Evolutionary conservation across 2,329 filamentous ascomycete species (phyloP), one percentile per base, ranked within the genome.

Genomic region (Aspergillus latus): DNA sequence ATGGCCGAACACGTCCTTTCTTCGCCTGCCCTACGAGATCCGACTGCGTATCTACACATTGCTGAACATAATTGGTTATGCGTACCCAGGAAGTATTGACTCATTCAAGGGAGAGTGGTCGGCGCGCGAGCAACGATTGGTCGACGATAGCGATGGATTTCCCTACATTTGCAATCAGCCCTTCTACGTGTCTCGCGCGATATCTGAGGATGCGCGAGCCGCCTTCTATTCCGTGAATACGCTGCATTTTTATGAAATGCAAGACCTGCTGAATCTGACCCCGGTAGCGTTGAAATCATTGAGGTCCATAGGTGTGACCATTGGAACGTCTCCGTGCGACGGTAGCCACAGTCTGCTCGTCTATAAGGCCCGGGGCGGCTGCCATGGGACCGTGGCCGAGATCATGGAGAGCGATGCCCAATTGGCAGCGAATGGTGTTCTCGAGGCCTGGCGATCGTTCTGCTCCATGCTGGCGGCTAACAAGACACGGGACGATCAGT

Each of bases 171-270:
- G 37, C 40, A 55, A 55, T 6, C 52, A 55, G 39, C 45, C 50
- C 3, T 55, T 55, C 30, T 55, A 50, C 8, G 52, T 55, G 4
- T 55, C 52, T 6, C 46, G 45, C 1, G 39, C 37, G 2, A n/a
- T 55, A 29, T 55, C 52, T 8, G 29, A 44, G 9, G 52, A 55
- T 50, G 45, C 11, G 9, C 46, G 46, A 4, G 5, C 39, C 13
- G 10, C 30, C 2, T 16, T 50, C 4, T 50, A 55, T 30, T 49
- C 45, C 11, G 29, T 49, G 9, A 49, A 55, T 45, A 15, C 1
- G 4, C 28, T 55, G 2, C 2, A 1, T 2, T 49, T 44, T 32
- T 3, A 10, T 8, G 3, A 13, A 21, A 21, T 21, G 21, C 21
- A 21, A 21, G 21, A 21, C 5, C 15, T 21, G 8, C 26, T 21